Conservation (phyloP, 768 basidiomycete genomes). For the Naganishia onofrii region DNA sequence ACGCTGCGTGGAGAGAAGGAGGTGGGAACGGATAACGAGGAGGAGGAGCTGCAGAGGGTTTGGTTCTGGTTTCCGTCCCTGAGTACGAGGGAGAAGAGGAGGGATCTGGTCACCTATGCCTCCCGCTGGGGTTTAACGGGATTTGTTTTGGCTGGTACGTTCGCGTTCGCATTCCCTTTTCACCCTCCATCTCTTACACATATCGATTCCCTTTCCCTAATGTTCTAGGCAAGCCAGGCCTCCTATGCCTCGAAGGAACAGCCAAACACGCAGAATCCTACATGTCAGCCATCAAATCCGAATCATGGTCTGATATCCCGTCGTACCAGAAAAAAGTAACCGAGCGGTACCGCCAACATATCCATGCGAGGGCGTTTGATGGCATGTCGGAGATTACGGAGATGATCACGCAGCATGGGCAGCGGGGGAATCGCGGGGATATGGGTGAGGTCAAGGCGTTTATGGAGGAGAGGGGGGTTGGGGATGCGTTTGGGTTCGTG, state of each 20-base stretch:
- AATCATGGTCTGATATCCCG: constrained; percentile 54
- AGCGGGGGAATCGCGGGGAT: constrained; percentile 51
- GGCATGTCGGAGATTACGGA: constrained; percentile 52
- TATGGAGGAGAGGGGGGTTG: constrained; percentile 50
- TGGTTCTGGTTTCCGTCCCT: constrained; percentile 54
- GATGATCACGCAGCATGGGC: constrained; percentile 48
- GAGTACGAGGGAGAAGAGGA: constrained; percentile 50
- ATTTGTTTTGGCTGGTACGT: constrained; percentile 62
- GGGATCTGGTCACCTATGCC: constrained; percentile 52
- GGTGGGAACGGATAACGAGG: constrained; percentile 23
- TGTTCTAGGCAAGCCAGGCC: constrained; percentile 52
- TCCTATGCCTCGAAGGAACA: constrained; percentile 53
- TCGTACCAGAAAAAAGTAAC: constrained; percentile 54
- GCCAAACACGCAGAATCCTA: constrained; percentile 44
- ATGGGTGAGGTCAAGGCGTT: constrained; percentile 52
- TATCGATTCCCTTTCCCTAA: not conserved
- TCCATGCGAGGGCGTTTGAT: constrained; percentile 40
- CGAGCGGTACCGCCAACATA: constrained; percentile 49
- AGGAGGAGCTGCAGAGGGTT: constrained; percentile 42
- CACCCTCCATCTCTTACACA: not conserved
- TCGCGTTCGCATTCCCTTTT: not conserved
- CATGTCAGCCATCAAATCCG: constrained; percentile 52
- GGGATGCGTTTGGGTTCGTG: constrained; percentile 49
- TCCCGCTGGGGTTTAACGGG: constrained; percentile 49
- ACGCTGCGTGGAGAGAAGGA: not conserved